Evolutionary conservation across 805 yeast species (phyloP).

Genomic region (Nakazawaea sp.): DNA sequence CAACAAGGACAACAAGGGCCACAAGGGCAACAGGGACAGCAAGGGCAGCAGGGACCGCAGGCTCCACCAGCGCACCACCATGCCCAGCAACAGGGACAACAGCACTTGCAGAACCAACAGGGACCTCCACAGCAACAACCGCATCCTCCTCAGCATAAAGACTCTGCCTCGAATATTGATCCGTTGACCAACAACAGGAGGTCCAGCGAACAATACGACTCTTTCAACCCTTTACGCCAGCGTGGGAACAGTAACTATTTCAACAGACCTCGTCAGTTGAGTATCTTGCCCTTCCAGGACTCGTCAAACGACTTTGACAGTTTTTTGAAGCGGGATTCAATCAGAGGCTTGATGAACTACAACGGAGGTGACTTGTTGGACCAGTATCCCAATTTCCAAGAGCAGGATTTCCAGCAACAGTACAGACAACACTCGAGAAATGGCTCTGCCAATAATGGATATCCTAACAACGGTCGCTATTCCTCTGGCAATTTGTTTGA

Average conservation of each 20-base stretch:
- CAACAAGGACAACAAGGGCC: too few relatives aligned
- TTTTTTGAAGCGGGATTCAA: slow-evolving; percentile 28
- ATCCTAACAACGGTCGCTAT: not conserved
- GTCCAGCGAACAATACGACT: slow-evolving; percentile 45
- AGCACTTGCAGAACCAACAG: not conserved
- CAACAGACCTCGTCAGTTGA: slow-evolving; percentile 22
- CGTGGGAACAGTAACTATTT: slow-evolving; percentile 21
- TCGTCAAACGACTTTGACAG: slow-evolving; percentile 24
- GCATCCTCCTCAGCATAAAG: slow-evolving; percentile 1
- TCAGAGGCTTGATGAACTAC: slow-evolving; percentile 20
- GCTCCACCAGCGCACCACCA: not conserved
- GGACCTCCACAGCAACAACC: slow-evolving; percentile 1
- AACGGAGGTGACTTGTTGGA: slow-evolving; percentile 22
- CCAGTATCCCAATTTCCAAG: slow-evolving; percentile 18
- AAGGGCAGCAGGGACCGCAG: too few relatives aligned
- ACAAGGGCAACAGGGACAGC: too few relatives aligned
- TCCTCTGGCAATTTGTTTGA: slow-evolving; percentile 4
- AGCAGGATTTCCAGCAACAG: slow-evolving; percentile 13
- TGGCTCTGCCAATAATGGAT: slow-evolving; percentile 5
- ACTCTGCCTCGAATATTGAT: too few relatives aligned
- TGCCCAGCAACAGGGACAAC: not conserved
- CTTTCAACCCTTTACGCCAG: slow-evolving; percentile 30
- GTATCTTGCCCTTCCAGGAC: slow-evolving; percentile 22
- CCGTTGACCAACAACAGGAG: slow-evolving; percentile 26
- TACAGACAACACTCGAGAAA: slow-evolving; percentile 8